Evolutionary conservation across 2,329 filamentous ascomycete species (phyloP), one percentile per base, ranked within the genome.

Genomic region (Helminthosporium solani): DNA sequence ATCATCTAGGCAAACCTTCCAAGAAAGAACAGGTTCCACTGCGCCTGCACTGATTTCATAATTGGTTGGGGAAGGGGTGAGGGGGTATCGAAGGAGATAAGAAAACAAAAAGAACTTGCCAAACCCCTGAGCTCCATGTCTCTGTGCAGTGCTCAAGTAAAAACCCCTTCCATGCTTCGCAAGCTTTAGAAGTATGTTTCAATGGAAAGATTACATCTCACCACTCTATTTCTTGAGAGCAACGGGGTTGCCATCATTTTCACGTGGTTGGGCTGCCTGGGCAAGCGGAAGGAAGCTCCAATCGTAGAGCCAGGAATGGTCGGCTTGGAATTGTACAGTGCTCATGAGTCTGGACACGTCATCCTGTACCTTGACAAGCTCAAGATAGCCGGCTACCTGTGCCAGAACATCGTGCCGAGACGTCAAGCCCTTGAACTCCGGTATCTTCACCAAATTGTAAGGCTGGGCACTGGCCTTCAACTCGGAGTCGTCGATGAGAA

Each of bases 391-490:
- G 9, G 78, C 72, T 8, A 84, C 74, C 38, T 77, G 74, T 1
- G 67, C 60, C 27, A 85, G 67, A 3, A 78, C 73, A 40, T 73
- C 71, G 49, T 71, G 58, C 40, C 72, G 64, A 3, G 73, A 66
- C 25, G 66, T 75, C 48, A 11, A 54, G 3, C 78, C 81, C 2
- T 69, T 67, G 63, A 94, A 96, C 69, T 95, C 90, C 1, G 90
- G 88, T 18, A 97, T 79, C 54, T 84, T 76, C 8, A 97, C 72
- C 18, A 94, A 78, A 60, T 97, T 97, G 72, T 82, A 81, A 1
- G 94, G 94, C 68, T 99, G 89, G 44, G 80, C 85, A 20, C 82
- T 78, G 0, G 86, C 91, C 75, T 97, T 99, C 61, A 91, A 79
- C 1, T 72, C 60, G 23, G 85, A 88, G 71, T 97, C 94, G 58